Conservation (phyloP, 805 yeast genomes). For the Kodamaea neixiangensis region DNA sequence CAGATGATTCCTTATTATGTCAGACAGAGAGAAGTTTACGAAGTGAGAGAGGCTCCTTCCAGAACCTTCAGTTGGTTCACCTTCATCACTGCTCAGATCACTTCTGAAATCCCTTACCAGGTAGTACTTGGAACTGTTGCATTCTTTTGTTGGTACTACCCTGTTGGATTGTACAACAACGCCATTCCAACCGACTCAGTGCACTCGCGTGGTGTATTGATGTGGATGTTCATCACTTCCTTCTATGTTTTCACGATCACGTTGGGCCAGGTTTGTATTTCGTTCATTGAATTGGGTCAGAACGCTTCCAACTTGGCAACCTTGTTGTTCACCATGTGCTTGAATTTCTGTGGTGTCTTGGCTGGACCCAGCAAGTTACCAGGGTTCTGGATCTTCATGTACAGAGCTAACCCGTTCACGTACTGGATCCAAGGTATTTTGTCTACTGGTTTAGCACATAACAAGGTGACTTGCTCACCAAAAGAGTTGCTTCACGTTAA, state of each 20-base stretch:
- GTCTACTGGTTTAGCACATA: conserved; percentile 49
- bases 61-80: conserved; percentile 69
- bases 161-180: conserved; percentile 36
- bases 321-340: conserved; percentile 58
- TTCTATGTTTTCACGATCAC: conserved; percentile 59
- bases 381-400: conserved; percentile 84
- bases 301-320: conserved; percentile 65
- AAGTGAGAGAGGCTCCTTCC: conserved; percentile 73
- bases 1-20: conserved; percentile 61
- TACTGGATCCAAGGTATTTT: conserved; percentile 64
- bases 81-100: conserved; percentile 60
- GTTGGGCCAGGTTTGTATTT: conserved; percentile 57
- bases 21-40: conserved; percentile 64
- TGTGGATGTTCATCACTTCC: conserved; percentile 42
- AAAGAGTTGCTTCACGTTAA: conserved; percentile 29
- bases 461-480: conserved; percentile 32
- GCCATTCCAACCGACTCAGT: conserved; percentile 53
- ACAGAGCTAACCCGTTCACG: conserved; percentile 71
- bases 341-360: conserved; percentile 80
- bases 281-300: conserved; percentile 59
- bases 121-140: conserved; percentile 61
- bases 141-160: conserved; percentile 51
- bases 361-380: conserved; percentile 63
- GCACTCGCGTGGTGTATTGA: conserved; percentile 59
- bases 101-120: conserved; percentile 70